Conservation (phyloP, 2,329 filamentous ascomycete species). For the Aureobasidium lini region DNA sequence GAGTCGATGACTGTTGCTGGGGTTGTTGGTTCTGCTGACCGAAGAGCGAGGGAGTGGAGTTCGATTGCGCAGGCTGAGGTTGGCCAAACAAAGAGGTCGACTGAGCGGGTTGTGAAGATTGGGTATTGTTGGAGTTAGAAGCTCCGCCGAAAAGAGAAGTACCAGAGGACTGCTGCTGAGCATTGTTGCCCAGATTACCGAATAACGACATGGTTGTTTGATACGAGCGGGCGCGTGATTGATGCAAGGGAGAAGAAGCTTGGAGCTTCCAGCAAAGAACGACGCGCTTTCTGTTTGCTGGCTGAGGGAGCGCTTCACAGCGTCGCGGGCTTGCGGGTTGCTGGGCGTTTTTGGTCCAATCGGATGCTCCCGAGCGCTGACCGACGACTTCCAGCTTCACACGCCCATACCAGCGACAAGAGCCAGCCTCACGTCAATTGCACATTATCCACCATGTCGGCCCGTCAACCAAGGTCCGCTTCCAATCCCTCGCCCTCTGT, state of each 20-base stretch:
- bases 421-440: conserved; percentile 11
- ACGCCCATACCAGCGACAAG: background rate
- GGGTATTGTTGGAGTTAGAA: conserved; percentile 12
- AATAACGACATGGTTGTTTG: conserved; percentile 11
- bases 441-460: conserved; percentile 47
- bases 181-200: conserved; percentile 3
- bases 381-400: conserved; percentile 12
- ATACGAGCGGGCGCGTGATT: background rate
- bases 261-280: conserved; percentile 1
- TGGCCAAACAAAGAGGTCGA: conserved; percentile 13
- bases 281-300: conserved; percentile 8
- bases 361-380: conserved; percentile 11
- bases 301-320: background rate
- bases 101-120: conserved; percentile 18
- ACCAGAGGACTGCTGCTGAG: conserved; percentile 1
- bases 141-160: background rate
- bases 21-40: conserved; percentile 24
- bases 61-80: background rate
- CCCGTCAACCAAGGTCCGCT: conserved; percentile 52
- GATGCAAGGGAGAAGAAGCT: conserved; percentile 8
- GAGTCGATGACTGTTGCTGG: conserved; percentile 21
- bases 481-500: conserved; percentile 2
- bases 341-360: background rate
- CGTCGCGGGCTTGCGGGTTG: background rate
- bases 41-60: conserved; percentile 33